phyloP scores from a whole-genome alignment of 2,329 filamentous ascomycete species.

The Hawksworthiomyces lignivorus region DNA sequence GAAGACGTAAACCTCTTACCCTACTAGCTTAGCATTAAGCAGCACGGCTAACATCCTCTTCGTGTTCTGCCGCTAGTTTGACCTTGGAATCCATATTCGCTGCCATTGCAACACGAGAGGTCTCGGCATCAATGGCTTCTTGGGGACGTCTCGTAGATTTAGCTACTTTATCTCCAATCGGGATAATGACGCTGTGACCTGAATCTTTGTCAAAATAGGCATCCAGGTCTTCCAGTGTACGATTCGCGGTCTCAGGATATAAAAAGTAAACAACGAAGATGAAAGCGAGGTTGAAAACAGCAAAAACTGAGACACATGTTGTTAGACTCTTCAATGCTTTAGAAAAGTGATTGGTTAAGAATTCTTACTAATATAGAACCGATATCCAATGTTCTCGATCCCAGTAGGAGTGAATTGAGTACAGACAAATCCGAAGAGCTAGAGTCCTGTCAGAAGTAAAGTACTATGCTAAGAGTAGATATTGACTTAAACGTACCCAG shows the following conservation, averaged over 20 bases:
- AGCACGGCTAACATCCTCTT: too few species aligned
- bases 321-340: too few species aligned
- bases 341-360: too few species aligned
- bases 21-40: too few species aligned
- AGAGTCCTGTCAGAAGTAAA: too few species aligned
- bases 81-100: not conserved
- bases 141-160: slow-evolving; percentile 2
- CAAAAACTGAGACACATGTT: too few species aligned
- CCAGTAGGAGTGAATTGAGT: slow-evolving; percentile 17
- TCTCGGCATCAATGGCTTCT: slow-evolving; percentile 1
- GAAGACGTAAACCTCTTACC: too few species aligned
- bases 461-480: too few species aligned
- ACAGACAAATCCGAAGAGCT: slow-evolving; percentile 15
- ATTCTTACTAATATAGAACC: slow-evolving; percentile 14
- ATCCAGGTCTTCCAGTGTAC: slow-evolving; percentile 3
- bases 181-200: not conserved
- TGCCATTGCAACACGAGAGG: not conserved
- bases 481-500: slow-evolving; percentile 4
- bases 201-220: slow-evolving; percentile 3
- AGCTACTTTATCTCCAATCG: not conserved
- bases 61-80: not conserved
- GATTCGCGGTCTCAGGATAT: slow-evolving; percentile 19
- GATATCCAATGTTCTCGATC: slow-evolving; percentile 16
- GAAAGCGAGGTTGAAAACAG: slow-evolving; percentile 19
- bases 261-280: slow-evolving; percentile 18